Base-by-base conservation (phyloP, 2,329 filamentous ascomycete genomes). In the Neoarthrinium moseri region DNA sequence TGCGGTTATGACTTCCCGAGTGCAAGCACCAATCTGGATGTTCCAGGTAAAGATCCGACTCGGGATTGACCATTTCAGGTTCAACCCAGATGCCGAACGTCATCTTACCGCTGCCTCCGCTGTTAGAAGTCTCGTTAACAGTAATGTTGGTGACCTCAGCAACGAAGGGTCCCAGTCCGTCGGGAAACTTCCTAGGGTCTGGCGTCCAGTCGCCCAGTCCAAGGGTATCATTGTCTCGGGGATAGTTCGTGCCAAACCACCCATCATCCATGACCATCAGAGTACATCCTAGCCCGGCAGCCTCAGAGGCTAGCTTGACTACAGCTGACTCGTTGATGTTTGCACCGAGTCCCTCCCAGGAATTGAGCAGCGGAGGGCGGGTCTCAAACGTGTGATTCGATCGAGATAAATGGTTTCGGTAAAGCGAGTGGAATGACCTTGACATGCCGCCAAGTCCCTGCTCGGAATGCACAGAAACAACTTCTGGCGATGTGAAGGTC, bases 71-170 rank as follows among this genome's bases (percentile, higher is more conserved):
- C 83, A 86, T 86, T 54, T 86, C 83, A 0, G 81, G 82, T 57
- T 86, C 83, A 2, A 86, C 71, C 83, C 83, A 86, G 4, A 86
- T 70, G 13, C 83, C 83, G 51, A 86, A 86, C 11, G 73, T 69
- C 37, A 86, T 60, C 2, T 74, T 69, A 0, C 74, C 69, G 23
- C 77, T 73, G 3, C 69, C 61, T 2, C 37, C 24, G 8, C 35
- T 17, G 4, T 22, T 15, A 4, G 29, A 21, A 2, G 39, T 43
- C 2, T 36, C 27, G 6, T 22, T 22, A 0, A 73, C 71, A 3
- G 70, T 66, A 5, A 82, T 68, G 6, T 68, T 63, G 5, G 72
- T 80, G 26, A 84, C 68, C 4, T 71, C 67, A 0, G 71, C 61
- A 2, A 83, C 74, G 2, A 83, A 71, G 0, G 75, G 65, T 0